Base-by-base conservation (phyloP, 2,329 filamentous ascomycete genomes). In the Fusarium devonianum region DNA sequence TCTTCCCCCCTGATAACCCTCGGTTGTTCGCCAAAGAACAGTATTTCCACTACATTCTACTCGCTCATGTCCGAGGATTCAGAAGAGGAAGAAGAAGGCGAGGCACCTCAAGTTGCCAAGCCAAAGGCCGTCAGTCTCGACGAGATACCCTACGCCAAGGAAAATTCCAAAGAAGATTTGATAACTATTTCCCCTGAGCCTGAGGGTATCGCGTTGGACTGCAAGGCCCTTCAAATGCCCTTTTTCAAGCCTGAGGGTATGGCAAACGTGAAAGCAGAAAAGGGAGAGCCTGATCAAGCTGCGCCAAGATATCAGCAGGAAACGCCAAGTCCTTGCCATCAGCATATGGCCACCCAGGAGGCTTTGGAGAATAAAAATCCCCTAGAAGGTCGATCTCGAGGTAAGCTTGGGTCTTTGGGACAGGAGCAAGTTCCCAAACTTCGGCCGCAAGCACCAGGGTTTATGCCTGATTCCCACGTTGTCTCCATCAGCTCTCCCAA, bases 11-110 rank as follows among this genome's bases (percentile, higher is more conserved):
- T 9, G 2, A 5, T 10, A 4, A 40, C 17, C 13, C n/a, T 19
- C 14, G n/a, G 9, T 2, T 18, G 21, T 2, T 32, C 22, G 19
- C 10, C 26, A 4, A 53, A 25, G 16, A 38, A n/a, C 3, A 47
- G 23, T 7, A 53, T 68, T 8, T 40, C 63, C 7, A 52, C 50
- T 4, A 57, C 49, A 1, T 63, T 67, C 29, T 58, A 60, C 16
- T 44, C 56, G 10, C 35, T 64, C 8, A 43, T 59, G 17, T 41
- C 36, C 12, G 37, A 46, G 9, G 38, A 38, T 11, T 28, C 37
- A 2, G 49, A 53, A 1, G 46, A n/a, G n/a, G n/a, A 41, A 14
- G 37, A 53, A 12, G 29, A 41, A 11, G 38, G 42, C 2, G 35
- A 22, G 11, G 19, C 13, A 4, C 3, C 26, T 3, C 19, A 42